phyloP scores from a whole-genome alignment of 179 eudicot species.

The Sideroxylon spinosum region DNA sequence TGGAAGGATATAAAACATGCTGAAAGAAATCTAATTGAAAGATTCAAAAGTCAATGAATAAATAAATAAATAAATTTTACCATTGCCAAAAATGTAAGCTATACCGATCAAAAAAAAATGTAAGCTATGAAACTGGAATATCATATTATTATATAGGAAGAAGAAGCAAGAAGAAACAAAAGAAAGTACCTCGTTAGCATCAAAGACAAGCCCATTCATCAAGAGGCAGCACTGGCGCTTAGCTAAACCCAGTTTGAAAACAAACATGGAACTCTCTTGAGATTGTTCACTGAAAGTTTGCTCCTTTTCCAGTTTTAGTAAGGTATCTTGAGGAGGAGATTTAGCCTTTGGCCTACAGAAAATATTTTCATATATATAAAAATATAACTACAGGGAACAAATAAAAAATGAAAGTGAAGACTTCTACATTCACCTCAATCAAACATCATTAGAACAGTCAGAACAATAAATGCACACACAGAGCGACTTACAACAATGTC shows the following conservation, averaged over 20 bases:
- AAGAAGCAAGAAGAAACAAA: not conserved
- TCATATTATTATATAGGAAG: not conserved
- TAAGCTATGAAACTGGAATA: not conserved
- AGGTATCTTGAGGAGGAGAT: slow-evolving; percentile 76
- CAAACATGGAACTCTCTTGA: slow-evolving; percentile 74
- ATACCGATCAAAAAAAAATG: too few relatives aligned
- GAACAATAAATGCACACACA: not conserved
- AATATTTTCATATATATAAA: not conserved
- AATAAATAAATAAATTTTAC: not conserved
- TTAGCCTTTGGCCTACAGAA: slow-evolving; percentile 63
- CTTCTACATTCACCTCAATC: not conserved
- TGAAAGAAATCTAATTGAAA: not conserved
- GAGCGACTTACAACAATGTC: slow-evolving; percentile 57
- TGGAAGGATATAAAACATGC: not conserved
- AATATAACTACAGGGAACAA: not conserved
- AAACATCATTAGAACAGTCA: not conserved
- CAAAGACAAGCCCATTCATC: slow-evolving; percentile 85
- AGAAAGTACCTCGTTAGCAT: slow-evolving; percentile 65
- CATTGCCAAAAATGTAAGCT: not conserved
- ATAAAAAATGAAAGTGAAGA: not conserved
- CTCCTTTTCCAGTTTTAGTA: slow-evolving; percentile 68
- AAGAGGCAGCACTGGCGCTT: slow-evolving; percentile 68
- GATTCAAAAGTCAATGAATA: not conserved
- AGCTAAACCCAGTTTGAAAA: slow-evolving; percentile 72
- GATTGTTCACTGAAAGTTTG: slow-evolving; percentile 53